These are phyloP conservation scores for Suillus decipiens DNA, from an alignment of 768 basidiomycete genomes.

Conservation along the genomic window DNA sequence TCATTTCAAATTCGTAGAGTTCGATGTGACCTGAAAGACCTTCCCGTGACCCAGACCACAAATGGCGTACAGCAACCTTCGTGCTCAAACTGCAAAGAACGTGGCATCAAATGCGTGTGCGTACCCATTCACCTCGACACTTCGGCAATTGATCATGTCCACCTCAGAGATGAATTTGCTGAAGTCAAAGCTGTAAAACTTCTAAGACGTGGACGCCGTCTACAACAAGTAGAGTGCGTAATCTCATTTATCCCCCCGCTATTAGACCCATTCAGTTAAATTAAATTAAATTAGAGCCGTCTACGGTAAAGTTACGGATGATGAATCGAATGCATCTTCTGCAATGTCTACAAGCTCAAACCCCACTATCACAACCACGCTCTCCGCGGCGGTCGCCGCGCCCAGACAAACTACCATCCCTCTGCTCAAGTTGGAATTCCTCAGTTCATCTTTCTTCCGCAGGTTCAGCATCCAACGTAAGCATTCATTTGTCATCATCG, in stretches of 20 bases:
- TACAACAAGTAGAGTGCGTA: conserved; percentile 84
- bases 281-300: conserved; percentile 54
- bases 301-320: conserved; percentile 67
- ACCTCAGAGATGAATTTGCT: conserved; percentile 82
- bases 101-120: conserved; percentile 91
- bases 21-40: conserved; percentile 91
- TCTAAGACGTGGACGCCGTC: conserved; percentile 71
- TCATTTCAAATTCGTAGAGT: conserved; percentile 51
- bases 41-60: conserved; percentile 52
- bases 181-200: conserved; percentile 90
- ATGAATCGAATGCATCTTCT: conserved; percentile 33
- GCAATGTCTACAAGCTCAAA: conserved; percentile 25
- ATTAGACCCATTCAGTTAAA: conserved; percentile 11
- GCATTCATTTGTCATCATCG: conserved; percentile 23
- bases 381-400: conserved; percentile 10
- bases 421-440: conserved; percentile 74
- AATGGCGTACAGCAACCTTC: conserved; percentile 44
- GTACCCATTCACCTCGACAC: conserved; percentile 35
- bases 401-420: conserved; percentile 56
- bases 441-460: conserved; percentile 81
- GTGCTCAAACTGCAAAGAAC: conserved; percentile 90
- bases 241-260: conserved; percentile 6
- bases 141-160: conserved; percentile 12
- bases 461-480: conserved; percentile 85
- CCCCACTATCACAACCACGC: conserved; percentile 15